Evolutionary conservation across 164 flowering plant genomes (phyloP), one percentile per base, ranked within the genome.

Genomic region (Platanus orientalis): DNA sequence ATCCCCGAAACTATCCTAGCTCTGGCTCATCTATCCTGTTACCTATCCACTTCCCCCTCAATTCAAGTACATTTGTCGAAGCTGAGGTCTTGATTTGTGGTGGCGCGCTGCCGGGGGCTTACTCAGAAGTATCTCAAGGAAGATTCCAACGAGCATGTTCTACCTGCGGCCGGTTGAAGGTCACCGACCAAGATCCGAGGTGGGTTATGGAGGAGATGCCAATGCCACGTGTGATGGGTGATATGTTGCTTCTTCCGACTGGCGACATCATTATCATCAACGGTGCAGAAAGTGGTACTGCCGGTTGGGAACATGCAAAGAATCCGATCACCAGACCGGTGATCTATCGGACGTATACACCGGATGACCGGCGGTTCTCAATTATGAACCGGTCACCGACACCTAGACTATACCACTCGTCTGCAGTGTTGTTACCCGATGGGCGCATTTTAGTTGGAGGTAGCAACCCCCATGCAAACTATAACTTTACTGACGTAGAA

Each of bases 201-300:
- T 86, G 92, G 92, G 60, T 39, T 4, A 78, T 86, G 87, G 85
- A 84, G 54, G 60, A 57, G 2, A 82, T 86, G 89, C 89, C 89
- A 1, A 25, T 73, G 28, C 65, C 77, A 6, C 69, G 92, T 6
- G 84, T 81, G 4, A 86, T 86, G 89, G 77, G 85, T 1, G 89
- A 84, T 61, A 86, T 86, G 92, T 17, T 86, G 0, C 50, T 86
- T n/a, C 79, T 86, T 2, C 89, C 92, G 0, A 76, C 64, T 10
- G 88, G 82, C 0, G 78, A 86, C 29, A 60, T 84, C 6, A 26
- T 82, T 19, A 81, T 86, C 10, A 70, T 84, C 55, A 84, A 86
- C 63, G 92, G 89, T 0, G 85, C 81, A 0, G 74, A 34, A 0
- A 34, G 11, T 0, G 92, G 92, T 13, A 71, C 83, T 0, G 87